Base-by-base conservation (phyloP, 2,329 filamentous ascomycete species). In the Sphaerulina populicola region DNA sequence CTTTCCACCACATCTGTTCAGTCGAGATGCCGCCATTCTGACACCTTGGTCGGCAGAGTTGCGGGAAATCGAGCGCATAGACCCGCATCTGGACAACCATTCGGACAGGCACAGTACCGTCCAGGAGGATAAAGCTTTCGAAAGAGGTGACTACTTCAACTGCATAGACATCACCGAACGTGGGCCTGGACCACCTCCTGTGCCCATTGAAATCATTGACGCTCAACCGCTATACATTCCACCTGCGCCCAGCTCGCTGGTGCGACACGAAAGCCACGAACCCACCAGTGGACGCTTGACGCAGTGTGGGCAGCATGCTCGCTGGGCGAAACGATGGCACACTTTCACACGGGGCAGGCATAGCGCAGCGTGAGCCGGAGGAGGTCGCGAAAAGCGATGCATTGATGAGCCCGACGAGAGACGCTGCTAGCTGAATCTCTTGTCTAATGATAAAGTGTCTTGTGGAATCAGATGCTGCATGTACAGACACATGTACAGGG, bases 131-230 rank as follows among this genome's bases (percentile, higher is more conserved):
- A 38, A 23, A n/a, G 35, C 39, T 21, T 42, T 43, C 8, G 46
- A 49, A 15, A 41, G 39, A 11, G 39, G 46, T 10, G 46, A 49
- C 12, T 49, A 49, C 15, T 49, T 49, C 12, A 38, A 38, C 10
- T 23, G 39, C 12, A 36, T 33, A 43, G 38, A 43, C 38, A 37
- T 49, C 9, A 39, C 27, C 12, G 38, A 49, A 10, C 27, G 31
- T n/a, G 29, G 36, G 2, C 29, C 14, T 36, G 18, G 15, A 9
- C 31, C 46, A 15, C 27, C 46, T 15, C 45, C 45, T 1, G 46
- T 42, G 7, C 46, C 46, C 2, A 11, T 49, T 23, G 46, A 49
- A n/a, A 49, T 49, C 18, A 49, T 49, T 11, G 46, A 49, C 21
- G 46, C 37, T 33, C 38, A 49, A 29, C 46, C 30, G 8, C 39